These are phyloP conservation scores for Hypericum androsaemum DNA, from an alignment of 345 rosid species.

Conservation along the genomic window DNA sequence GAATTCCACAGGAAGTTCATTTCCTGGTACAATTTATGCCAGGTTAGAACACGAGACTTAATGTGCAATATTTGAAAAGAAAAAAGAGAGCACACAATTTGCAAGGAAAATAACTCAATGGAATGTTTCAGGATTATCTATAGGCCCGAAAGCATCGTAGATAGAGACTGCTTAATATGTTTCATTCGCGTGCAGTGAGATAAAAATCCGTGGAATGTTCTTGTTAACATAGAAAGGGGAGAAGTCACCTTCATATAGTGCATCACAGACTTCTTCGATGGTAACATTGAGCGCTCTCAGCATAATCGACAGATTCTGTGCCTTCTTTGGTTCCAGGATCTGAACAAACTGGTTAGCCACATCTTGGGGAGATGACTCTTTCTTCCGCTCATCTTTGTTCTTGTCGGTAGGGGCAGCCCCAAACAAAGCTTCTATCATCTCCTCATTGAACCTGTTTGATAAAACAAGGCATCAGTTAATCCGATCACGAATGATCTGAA, in stretches of 20 bases:
- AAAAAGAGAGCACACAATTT: slow-evolving; percentile 7
- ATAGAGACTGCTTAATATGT: no score
- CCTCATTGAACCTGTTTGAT: slow-evolving; percentile 78
- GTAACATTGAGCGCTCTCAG: slow-evolving; percentile 82
- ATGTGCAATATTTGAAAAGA: slow-evolving; percentile 2
- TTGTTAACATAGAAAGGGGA: not conserved
- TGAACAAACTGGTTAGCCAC: slow-evolving; percentile 46
- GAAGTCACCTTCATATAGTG: slow-evolving; percentile 72
- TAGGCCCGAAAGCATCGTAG: no score
- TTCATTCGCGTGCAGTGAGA: no score
- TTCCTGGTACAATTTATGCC: slow-evolving; percentile 45
- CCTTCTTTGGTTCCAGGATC: slow-evolving; percentile 77
- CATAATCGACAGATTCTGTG: slow-evolving; percentile 85
- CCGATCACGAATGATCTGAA: no score
- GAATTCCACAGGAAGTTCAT: slow-evolving; percentile 83
- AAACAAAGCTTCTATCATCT: slow-evolving; percentile 89
- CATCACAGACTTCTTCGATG: slow-evolving; percentile 88
- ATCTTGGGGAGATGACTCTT: slow-evolving; percentile 44
- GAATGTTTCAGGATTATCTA: no score
- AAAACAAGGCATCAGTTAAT: no score
- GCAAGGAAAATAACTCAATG: not conserved
- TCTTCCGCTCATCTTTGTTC: slow-evolving; percentile 43
- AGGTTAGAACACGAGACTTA: slow-evolving; percentile 15
- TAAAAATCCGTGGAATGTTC: no score
- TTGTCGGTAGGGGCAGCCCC: slow-evolving; percentile 62